Conservation (phyloP, 2,329 filamentous ascomycete species). For the Phialocephala subalpina region DNA sequence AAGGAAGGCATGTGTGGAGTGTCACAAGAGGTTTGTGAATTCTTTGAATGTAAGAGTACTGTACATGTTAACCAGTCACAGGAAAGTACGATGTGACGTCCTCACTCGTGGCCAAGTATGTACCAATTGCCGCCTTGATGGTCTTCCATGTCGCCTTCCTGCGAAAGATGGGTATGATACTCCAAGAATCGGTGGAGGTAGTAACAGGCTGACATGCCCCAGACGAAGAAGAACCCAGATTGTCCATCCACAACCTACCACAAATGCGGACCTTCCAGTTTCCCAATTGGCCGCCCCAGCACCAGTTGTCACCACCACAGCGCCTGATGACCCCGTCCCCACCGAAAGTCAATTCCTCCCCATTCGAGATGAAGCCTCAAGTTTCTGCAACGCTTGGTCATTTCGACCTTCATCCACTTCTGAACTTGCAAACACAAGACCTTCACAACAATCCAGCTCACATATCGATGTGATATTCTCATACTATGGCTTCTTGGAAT, state of each 20-base stretch:
- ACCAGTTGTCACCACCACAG: neutral
- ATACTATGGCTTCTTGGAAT: slow-evolving; percentile 19
- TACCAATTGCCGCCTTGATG: slow-evolving; percentile 26
- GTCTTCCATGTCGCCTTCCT: slow-evolving; percentile 11
- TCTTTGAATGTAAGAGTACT: neutral
- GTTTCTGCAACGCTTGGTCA: neutral
- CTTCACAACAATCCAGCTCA: neutral
- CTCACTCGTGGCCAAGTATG: slow-evolving; percentile 14
- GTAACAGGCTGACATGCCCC: neutral
- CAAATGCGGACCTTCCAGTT: neutral
- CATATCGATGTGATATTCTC: slow-evolving; percentile 16
- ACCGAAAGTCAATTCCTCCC: neutral
- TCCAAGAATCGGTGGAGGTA: neutral
- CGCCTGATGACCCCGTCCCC: neutral
- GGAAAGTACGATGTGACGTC: slow-evolving; percentile 27
- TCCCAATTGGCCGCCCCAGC: neutral
- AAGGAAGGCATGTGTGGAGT: slow-evolving; percentile 26
- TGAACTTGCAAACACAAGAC: neutral
- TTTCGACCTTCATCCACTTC: neutral
- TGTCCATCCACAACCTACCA: neutral
- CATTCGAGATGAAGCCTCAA: neutral
- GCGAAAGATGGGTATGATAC: slow-evolving; percentile 7
- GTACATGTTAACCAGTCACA: neutral
- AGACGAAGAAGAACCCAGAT: neutral
- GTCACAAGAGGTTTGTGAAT: slow-evolving; percentile 19